Conservation (phyloP, 495 filamentous ascomycete genomes). For the Xylaria longipes region DNA sequence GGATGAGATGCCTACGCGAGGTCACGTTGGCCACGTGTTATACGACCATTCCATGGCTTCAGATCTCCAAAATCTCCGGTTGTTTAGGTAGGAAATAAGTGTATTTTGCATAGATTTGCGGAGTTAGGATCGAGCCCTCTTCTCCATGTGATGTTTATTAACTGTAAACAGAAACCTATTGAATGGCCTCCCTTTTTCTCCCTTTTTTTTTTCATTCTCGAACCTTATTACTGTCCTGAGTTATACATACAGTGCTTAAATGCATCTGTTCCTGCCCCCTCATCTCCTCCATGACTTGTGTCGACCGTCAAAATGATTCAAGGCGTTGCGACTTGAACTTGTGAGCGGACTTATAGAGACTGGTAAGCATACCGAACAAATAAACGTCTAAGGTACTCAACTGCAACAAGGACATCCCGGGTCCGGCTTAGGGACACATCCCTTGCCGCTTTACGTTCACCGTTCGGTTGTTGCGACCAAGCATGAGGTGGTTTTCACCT, state of each 20-base stretch:
- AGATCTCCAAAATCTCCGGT: slow-evolving; percentile 13
- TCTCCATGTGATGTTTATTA: not conserved
- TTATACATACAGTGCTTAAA: slow-evolving; percentile 2
- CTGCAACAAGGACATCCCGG: not conserved
- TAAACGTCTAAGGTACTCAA: not conserved
- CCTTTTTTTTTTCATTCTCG: not conserved
- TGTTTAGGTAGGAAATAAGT: slow-evolving; percentile 10
- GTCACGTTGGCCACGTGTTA: slow-evolving; percentile 26
- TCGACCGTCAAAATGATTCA: not conserved
- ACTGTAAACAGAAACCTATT: not conserved
- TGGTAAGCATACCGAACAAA: not conserved
- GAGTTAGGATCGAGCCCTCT: not conserved
- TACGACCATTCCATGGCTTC: slow-evolving; percentile 21
- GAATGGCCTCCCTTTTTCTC: no score
- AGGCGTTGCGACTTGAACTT: not conserved
- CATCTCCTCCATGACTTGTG: not conserved
- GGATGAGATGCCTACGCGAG: not conserved
- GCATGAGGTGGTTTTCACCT: not conserved
- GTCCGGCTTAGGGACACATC: not conserved
- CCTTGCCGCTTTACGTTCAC: not conserved
- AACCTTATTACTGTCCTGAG: not conserved
- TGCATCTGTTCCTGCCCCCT: slow-evolving; percentile 8
- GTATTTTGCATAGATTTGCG: not conserved
- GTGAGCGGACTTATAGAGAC: not conserved
- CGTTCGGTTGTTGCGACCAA: not conserved